Conservation (phyloP, 2,329 filamentous ascomycete species). For the Pseudogymnoascus sp. region DNA sequence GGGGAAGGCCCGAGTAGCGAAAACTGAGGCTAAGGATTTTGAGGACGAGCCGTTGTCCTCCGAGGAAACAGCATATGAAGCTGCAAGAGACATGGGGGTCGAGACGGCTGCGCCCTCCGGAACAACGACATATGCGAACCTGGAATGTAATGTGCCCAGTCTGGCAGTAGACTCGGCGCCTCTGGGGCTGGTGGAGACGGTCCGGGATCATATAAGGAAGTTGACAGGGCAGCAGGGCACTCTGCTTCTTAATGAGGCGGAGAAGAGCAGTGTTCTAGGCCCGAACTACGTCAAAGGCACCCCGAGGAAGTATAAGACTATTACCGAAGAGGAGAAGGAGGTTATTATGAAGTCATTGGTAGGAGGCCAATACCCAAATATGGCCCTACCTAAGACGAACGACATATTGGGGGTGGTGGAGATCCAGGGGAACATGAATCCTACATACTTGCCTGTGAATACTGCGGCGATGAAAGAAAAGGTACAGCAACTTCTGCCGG, state of each 20-base stretch:
- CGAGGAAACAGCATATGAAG: slow-evolving; percentile 20
- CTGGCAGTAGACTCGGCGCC: slow-evolving; percentile 17
- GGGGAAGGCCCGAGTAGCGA: slow-evolving; percentile 26
- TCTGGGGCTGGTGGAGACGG: slow-evolving; percentile 18
- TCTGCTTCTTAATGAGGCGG: slow-evolving; percentile 7
- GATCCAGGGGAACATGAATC: slow-evolving; percentile 22
- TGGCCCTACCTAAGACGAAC: slow-evolving; percentile 12
- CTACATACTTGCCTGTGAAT: slow-evolving; percentile 26
- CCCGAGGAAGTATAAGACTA: not conserved
- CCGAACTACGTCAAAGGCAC: not conserved
- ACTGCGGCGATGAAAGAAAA: slow-evolving; percentile 22
- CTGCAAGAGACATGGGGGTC: slow-evolving; percentile 19
- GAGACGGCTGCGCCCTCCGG: slow-evolving; percentile 19
- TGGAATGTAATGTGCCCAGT: slow-evolving; percentile 18
- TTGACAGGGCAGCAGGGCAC: slow-evolving; percentile 15
- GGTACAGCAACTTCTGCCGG: slow-evolving; percentile 21
- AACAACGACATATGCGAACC: slow-evolving; percentile 17
- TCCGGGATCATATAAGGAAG: slow-evolving; percentile 22
- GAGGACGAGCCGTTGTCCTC: slow-evolving; percentile 15
- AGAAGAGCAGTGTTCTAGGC: slow-evolving; percentile 3
- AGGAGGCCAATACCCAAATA: slow-evolving; percentile 23
- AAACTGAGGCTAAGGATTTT: slow-evolving; percentile 8
- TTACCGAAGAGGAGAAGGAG: not conserved
- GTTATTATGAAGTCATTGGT: slow-evolving; percentile 18
- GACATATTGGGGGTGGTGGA: slow-evolving; percentile 21